Conservation (phyloP, 2,329 filamentous ascomycete species). For the Biscogniauxia sp. region DNA sequence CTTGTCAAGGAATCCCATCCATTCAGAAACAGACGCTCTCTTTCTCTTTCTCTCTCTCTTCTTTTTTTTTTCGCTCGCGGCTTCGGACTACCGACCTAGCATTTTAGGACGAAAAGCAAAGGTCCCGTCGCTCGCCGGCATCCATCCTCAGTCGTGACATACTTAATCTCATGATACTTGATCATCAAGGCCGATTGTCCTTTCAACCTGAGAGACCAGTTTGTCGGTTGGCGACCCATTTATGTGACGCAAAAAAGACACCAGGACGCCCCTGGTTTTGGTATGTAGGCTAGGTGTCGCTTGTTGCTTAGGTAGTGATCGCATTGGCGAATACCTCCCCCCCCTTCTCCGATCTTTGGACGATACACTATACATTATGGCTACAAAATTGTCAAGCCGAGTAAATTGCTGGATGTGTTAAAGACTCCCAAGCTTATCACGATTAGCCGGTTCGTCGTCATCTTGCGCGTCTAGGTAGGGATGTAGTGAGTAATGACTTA, state of each 20-base stretch:
- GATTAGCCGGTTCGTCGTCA: neutral
- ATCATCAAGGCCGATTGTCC: neutral
- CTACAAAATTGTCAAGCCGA: neutral
- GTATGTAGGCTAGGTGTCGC: no score
- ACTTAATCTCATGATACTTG: conserved; percentile 13
- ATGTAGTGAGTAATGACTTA: neutral
- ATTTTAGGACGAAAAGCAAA: no score
- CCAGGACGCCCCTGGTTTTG: neutral
- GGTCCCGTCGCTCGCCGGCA: no score
- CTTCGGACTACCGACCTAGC: no score
- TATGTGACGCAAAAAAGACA: conserved; percentile 12
- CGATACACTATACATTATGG: neutral
- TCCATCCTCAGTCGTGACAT: conserved; percentile 2
- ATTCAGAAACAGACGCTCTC: no score
- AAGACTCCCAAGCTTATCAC: neutral
- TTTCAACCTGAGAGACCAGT: neutral
- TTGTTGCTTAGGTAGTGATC: neutral
- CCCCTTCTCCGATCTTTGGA: neutral
- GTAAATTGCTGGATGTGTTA: neutral
- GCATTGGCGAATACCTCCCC: neutral
- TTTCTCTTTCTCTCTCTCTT: no score
- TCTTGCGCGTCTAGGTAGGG: neutral
- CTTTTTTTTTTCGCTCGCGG: no score
- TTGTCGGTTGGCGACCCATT: conserved; percentile 8
- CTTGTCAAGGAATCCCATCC: no score